A percentile compares a stretch with the other conserved stretches of the same genome.
phyloP scores from a whole-genome alignment of 2,329 filamentous ascomycete genomes.

The Calonectria pseudoreteaudii region DNA sequence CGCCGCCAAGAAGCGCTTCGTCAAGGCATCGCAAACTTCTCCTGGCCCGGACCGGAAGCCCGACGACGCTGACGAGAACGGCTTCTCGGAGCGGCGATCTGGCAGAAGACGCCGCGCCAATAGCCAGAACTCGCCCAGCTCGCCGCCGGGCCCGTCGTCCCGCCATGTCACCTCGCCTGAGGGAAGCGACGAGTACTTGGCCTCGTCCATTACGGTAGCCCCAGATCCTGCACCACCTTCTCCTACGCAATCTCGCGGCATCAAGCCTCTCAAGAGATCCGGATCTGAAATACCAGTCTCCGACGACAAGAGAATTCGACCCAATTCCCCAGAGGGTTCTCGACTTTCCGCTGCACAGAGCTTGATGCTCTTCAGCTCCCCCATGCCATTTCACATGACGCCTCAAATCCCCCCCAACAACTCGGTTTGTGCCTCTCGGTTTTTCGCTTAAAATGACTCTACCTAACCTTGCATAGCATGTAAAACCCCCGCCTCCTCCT shows the following conservation, averaged over 20 bases:
- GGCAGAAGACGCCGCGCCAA: constrained; percentile 35
- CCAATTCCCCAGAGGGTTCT: constrained; percentile 42
- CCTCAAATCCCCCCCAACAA: constrained; percentile 32
- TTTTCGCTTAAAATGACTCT: background rate
- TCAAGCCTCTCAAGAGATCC: constrained; percentile 38
- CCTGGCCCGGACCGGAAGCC: constrained; percentile 30
- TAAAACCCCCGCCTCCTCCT: background rate
- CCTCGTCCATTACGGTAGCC: constrained; percentile 43
- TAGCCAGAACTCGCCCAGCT: constrained; percentile 36
- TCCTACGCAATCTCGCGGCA: constrained; percentile 37
- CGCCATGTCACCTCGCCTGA: constrained; percentile 36
- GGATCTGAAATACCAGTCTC: constrained; percentile 32
- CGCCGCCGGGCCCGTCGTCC: constrained; percentile 31
- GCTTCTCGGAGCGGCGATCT: constrained; percentile 33
- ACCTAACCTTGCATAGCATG: no score
- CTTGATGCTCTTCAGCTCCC: constrained; percentile 45
- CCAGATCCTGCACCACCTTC: constrained; percentile 38
- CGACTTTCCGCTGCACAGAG: constrained; percentile 44
- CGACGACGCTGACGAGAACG: constrained; percentile 34
- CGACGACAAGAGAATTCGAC: constrained; percentile 40
- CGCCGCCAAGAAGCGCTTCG: constrained; percentile 44
- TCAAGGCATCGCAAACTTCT: constrained; percentile 35
- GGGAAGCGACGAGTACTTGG: constrained; percentile 41
- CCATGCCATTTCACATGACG: constrained; percentile 45
- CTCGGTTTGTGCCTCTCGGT: constrained; percentile 27